A percentile compares a stretch with the other conserved stretches of the same genome.
phyloP scores from a whole-genome alignment of 1,284 basidiomycete genomes.

The Cutaneotrichosporon cutaneum region DNA sequence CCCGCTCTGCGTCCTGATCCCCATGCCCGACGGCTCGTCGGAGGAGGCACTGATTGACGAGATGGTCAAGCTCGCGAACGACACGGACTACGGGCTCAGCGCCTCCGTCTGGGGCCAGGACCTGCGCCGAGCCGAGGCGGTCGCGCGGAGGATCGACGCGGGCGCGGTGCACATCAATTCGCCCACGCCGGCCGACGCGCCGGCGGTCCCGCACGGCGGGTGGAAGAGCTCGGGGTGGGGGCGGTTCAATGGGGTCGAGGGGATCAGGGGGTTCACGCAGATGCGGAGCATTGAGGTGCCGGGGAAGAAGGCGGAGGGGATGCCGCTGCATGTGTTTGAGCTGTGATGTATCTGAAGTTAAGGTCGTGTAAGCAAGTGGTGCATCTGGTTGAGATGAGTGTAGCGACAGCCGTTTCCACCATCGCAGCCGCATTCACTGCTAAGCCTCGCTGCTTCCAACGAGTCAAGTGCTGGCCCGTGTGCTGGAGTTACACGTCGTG shows the following conservation, averaged over 20 bases:
- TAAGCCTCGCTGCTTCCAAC: too few relatives aligned
- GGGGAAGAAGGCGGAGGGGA: background rate
- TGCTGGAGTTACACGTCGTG: too few relatives aligned
- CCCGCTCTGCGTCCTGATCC: conserved; percentile 54
- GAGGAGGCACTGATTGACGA: conserved; percentile 52
- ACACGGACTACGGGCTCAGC: conserved; percentile 60
- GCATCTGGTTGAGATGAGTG: background rate
- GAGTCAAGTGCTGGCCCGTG: too few relatives aligned
- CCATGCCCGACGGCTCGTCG: conserved; percentile 22
- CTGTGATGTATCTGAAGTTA: too few relatives aligned
- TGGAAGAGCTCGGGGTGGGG: conserved; percentile 36
- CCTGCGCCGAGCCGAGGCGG: conserved; percentile 55
- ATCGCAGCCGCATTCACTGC: too few relatives aligned
- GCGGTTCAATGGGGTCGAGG: conserved; percentile 37
- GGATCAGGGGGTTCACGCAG: conserved; percentile 26
- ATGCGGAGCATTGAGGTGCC: conserved; percentile 21
- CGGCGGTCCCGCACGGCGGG: conserved; percentile 25
- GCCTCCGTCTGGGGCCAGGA: conserved; percentile 62
- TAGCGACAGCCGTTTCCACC: too few relatives aligned
- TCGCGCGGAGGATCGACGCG: conserved; percentile 56
- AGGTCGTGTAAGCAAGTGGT: too few relatives aligned
- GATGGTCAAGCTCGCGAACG: conserved; percentile 57
- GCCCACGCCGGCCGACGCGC: conserved; percentile 21
- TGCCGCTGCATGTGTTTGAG: conserved; percentile 23
- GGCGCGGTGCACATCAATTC: conserved; percentile 33